A percentile compares a stretch with the other conserved stretches of the same genome.
Evolutionary conservation across 2,329 filamentous ascomycete species (phyloP).

Genomic region (Daldinia sp.): DNA sequence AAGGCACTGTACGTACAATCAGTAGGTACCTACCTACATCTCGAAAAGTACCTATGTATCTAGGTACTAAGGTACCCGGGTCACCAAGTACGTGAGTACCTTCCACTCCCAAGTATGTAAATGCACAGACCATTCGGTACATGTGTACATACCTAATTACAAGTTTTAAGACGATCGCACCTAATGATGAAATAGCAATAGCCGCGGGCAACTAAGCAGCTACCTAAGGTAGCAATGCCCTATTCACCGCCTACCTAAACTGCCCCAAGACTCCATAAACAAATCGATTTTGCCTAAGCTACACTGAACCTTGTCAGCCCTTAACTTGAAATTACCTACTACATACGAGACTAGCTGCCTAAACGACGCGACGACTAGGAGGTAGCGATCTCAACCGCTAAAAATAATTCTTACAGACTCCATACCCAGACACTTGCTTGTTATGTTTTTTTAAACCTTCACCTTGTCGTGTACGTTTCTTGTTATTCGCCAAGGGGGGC

Average conservation of each 20-base stretch:
- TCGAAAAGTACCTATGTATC: background rate
- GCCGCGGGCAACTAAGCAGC: background rate
- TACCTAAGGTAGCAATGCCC: background rate
- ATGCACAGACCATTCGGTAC: constrained; percentile 1
- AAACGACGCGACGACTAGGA: constrained; percentile 15
- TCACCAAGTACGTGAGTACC: too few relatives aligned
- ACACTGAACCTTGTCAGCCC: constrained; percentile 18
- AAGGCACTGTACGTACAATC: constrained; percentile 3
- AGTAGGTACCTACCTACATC: background rate
- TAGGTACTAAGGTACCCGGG: too few relatives aligned
- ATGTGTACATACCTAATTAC: too few relatives aligned
- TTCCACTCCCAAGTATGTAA: background rate
- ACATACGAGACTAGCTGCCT: constrained; percentile 29
- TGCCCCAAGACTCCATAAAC: constrained; percentile 13
- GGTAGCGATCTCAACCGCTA: constrained; percentile 12
- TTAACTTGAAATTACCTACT: constrained; percentile 2
- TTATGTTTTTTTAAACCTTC: background rate
- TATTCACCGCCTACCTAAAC: constrained; percentile 35
- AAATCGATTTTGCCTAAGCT: constrained; percentile 18
- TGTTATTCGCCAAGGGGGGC: background rate
- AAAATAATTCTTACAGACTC: constrained; percentile 34
- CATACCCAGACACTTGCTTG: background rate
- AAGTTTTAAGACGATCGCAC: background rate
- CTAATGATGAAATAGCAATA: background rate
- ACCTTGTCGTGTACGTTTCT: background rate